Base-by-base conservation (phyloP, 148 eudicot genomes). In the Cornus controversa region DNA sequence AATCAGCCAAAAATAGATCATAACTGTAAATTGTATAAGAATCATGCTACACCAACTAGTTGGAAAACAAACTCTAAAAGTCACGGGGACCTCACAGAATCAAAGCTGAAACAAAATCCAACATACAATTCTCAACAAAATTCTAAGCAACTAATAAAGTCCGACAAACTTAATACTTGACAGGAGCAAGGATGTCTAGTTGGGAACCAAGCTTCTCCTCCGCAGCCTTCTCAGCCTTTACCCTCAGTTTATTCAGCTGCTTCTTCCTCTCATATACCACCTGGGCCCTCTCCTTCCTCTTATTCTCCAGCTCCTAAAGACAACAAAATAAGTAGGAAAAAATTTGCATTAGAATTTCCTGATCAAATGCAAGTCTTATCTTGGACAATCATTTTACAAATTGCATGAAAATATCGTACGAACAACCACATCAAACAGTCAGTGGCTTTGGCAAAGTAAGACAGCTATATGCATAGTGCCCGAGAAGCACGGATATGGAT, bases 121-220 rank as follows among this genome's bases (percentile, higher is more conserved):
- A 40, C 45, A 9, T 40, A 50, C 20, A 50, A 50, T 50, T 16
- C 57, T 50, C 57, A 50, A 60, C 23, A 60, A 60, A 22, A 60
- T 54, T 60, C 64, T 60, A 60, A 60, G 64, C 24, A 60, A 60
- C 25, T 60, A 60, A 60, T 8, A 7, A 4, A 60, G 64, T 22
- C 64, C 20, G 1, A 60, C 57, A 60, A 54, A 47, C 45, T 83
- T 64, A 90, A 70, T 90, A 90, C 83, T 87, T 88, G 65, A 90
- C 90, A 10, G 91, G 69, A 45, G 90, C 81, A 67, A 90, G 85
- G 47, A 90, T 74, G 40, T 88, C 94, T 4, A 90, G 83, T 82
- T 88, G 87, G 11, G 90, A 27, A 27, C 91, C 94, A 34, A 90
- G 89, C 84, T 86, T 90, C 83, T 89, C 94, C 62, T 88, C 94